A percentile compares a stretch with the other conserved stretches of the same genome.
phyloP scores from a whole-genome alignment of 1,139 yeast genomes.

The Suhomyces panamericanus region DNA sequence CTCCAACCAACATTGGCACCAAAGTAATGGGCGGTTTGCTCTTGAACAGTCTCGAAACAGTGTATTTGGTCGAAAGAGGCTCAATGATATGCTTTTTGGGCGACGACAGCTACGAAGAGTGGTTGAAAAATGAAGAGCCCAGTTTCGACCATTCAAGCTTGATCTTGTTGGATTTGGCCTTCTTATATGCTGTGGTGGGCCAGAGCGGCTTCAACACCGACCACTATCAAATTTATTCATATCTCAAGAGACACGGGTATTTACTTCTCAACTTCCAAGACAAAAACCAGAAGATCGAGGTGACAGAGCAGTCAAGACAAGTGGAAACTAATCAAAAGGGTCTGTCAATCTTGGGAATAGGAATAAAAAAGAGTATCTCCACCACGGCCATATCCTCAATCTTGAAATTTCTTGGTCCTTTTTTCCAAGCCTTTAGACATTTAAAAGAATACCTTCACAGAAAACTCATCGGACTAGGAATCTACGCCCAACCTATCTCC shows the following conservation, averaged over 20 bases:
- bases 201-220: slow-evolving; percentile 40
- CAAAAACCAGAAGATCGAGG: background rate
- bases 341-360: background rate
- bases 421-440: background rate
- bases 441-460: background rate
- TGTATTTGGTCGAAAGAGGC: slow-evolving; percentile 84
- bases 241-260: slow-evolving; percentile 79
- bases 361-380: background rate
- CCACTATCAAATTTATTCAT: slow-evolving; percentile 67
- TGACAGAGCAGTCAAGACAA: background rate
- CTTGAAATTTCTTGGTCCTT: background rate
- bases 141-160: slow-evolving; percentile 26
- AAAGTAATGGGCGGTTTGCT: slow-evolving; percentile 33
- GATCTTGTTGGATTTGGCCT: slow-evolving; percentile 60
- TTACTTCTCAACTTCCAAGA: slow-evolving; percentile 44
- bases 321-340: too few species aligned
- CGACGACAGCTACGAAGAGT: slow-evolving; percentile 13
- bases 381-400: background rate
- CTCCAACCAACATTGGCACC: slow-evolving; percentile 30
- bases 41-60: slow-evolving; percentile 65
- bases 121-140: slow-evolving; percentile 18
- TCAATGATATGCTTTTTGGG: slow-evolving; percentile 57
- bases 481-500: slow-evolving; percentile 10
- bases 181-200: slow-evolving; percentile 58
- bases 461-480: background rate